Evolutionary conservation across 1,139 yeast species (phyloP).

Genomic region (Trichomonascaceae sp.): DNA sequence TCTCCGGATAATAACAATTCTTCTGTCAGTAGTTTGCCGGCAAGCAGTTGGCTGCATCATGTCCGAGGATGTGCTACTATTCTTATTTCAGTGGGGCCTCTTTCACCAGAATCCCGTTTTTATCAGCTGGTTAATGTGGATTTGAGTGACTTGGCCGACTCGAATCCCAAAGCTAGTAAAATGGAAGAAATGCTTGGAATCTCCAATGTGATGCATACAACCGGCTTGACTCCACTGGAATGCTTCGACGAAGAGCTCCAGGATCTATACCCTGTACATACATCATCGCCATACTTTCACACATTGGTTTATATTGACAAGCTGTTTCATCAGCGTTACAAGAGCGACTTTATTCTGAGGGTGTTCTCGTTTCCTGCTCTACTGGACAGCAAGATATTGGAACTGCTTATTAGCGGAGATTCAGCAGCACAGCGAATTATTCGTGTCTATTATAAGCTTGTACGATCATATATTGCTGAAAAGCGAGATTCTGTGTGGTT

Average conservation of each 20-base stretch:
- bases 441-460: constrained; percentile 76
- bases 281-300: constrained; percentile 76
- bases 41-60: constrained; percentile 95
- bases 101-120: constrained; percentile 55
- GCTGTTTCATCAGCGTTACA: constrained; percentile 67
- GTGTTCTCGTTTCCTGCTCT: constrained; percentile 93
- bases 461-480: constrained; percentile 75
- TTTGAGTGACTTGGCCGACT: constrained; percentile 57
- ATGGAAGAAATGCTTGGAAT: constrained; percentile 8
- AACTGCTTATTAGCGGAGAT: constrained; percentile 77
- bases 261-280: constrained; percentile 79
- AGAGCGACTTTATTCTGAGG: constrained; percentile 77
- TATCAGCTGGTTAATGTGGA: constrained; percentile 47
- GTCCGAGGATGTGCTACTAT: constrained; percentile 97
- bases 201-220: constrained; percentile 9
- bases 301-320: constrained; percentile 83
- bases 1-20: constrained; percentile 42
- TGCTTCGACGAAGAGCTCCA: constrained; percentile 84
- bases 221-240: constrained; percentile 43
- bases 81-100: constrained; percentile 89
- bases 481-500: constrained; percentile 92
- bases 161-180: constrained; percentile 35
- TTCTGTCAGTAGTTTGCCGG: constrained; percentile 52
- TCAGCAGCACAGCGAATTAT: constrained; percentile 81
- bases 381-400: constrained; percentile 69